Evolutionary conservation across 345 rosid genomes (phyloP).

Genomic region (Angophora floribunda): DNA sequence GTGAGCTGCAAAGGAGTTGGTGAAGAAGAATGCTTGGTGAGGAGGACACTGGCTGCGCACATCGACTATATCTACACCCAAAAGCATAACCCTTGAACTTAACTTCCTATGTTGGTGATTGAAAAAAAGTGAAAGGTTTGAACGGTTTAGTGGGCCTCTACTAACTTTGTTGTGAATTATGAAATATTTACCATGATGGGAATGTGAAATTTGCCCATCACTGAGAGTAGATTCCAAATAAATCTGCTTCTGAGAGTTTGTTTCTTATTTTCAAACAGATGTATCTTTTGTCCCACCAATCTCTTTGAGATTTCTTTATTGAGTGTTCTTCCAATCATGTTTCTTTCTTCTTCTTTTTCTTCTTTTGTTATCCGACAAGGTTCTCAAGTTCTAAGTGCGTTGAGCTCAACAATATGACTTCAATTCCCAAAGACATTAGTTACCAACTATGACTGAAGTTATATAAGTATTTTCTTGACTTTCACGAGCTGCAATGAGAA

Average conservation of each 20-base stretch:
- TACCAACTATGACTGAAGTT: not conserved
- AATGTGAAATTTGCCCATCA: not conserved
- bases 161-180: not conserved
- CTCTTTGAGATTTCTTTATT: not conserved
- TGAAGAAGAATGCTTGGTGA: slow-evolving; percentile 45
- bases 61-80: slow-evolving; percentile 49
- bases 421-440: not conserved
- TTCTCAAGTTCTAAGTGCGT: not conserved
- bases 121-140: not conserved
- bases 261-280: not conserved
- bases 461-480: not conserved
- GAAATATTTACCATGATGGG: not conserved
- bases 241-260: not conserved
- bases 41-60: slow-evolving; percentile 48
- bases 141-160: not conserved
- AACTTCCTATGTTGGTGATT: not conserved
- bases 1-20: slow-evolving; percentile 32
- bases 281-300: not conserved
- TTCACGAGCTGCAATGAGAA: no score
- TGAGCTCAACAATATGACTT: not conserved
- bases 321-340: not conserved
- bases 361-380: not conserved
- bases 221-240: not conserved
- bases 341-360: not conserved
- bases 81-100: slow-evolving; percentile 8